Conservation (phyloP, 2,329 filamentous ascomycete genomes). For the Penicillium sp. region DNA sequence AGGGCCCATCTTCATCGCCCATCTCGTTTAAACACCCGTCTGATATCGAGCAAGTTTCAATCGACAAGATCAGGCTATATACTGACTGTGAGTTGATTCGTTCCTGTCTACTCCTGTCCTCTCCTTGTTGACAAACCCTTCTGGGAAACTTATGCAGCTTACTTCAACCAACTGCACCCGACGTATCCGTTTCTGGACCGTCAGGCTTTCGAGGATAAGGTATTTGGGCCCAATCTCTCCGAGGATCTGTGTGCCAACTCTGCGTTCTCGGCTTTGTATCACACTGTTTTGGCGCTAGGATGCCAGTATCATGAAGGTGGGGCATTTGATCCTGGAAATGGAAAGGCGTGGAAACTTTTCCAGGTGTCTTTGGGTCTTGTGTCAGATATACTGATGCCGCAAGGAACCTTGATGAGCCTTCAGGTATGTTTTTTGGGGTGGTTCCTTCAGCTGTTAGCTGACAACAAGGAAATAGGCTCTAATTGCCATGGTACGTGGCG, state of each 20-base stretch:
- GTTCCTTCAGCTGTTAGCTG: not conserved
- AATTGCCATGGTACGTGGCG: not conserved
- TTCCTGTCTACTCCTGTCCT: no score
- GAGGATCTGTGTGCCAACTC: slow-evolving; percentile 27
- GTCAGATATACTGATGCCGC: slow-evolving; percentile 32
- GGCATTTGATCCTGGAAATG: slow-evolving; percentile 41
- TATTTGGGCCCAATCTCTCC: slow-evolving; percentile 26
- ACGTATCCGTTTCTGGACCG: slow-evolving; percentile 44
- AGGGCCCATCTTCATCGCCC: not conserved
- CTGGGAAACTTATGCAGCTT: slow-evolving; percentile 25
- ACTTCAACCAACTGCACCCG: slow-evolving; percentile 43
- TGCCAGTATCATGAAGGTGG: slow-evolving; percentile 37
- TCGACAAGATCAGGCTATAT: not conserved
- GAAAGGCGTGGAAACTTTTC: slow-evolving; percentile 43
- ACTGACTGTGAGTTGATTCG: slow-evolving; percentile 3
- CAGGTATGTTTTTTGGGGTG: slow-evolving; percentile 7
- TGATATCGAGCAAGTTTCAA: not conserved
- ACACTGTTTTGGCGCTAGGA: slow-evolving; percentile 40
- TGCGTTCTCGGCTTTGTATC: slow-evolving; percentile 41
- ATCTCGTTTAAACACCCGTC: not conserved
- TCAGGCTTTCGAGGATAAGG: slow-evolving; percentile 35
- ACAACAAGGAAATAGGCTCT: not conserved
- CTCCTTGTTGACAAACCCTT: not conserved
- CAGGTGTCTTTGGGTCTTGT: slow-evolving; percentile 38
- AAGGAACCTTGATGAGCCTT: slow-evolving; percentile 23